Evolutionary conservation across 495 filamentous ascomycete species (phyloP), one percentile per base, ranked within the genome.

Genomic region (Polyplosphaeria fusca): DNA sequence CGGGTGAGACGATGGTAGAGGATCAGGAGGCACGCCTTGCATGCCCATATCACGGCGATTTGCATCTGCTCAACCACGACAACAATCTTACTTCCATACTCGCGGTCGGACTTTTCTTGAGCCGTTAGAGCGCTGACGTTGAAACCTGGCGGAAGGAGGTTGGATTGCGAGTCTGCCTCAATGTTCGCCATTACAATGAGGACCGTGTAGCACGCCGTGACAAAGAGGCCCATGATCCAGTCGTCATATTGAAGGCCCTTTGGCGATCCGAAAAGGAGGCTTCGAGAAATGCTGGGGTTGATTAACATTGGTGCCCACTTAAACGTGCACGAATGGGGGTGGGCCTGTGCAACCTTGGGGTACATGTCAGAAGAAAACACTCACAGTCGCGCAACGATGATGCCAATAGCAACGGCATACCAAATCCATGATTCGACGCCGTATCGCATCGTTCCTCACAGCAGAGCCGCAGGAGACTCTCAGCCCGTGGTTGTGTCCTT

Each of bases 161-260:
- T 86, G 13, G 80, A 83, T 18, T 77, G 74, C 16, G 77, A 74
- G 45, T 75, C 71, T 4, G 76, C 70, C 1, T 82, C 79, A 30
- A 83, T 73, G 60, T 85, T 85, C 55, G 84, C 78, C 22, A 74
- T 69, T 4, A 78, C 70, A 24, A 85, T 74, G 4, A 85, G 67
- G 13, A 70, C 73, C 1, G 82, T 85, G 60, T 83, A 85, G 23
- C 78, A 74, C 51, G 28, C 40, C 16, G 70, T 63, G 52, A 83
- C 74, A 13, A 77, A 79, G 26, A 76, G 56, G 1, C 77, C 64
- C 81, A 85, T 85, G 20, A 84, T 60, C 68, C 74, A 84, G 60
- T 86, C 83, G 51, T 86, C 82, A 16, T 72, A 50, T 60, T 83
- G 77, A 28, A 82, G 68, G 9, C 72, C 67, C 22, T 68, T 76